Evolutionary conservation across 192 early-diverging fungal species (phyloP).

Genomic region (Coemansia sp.): DNA sequence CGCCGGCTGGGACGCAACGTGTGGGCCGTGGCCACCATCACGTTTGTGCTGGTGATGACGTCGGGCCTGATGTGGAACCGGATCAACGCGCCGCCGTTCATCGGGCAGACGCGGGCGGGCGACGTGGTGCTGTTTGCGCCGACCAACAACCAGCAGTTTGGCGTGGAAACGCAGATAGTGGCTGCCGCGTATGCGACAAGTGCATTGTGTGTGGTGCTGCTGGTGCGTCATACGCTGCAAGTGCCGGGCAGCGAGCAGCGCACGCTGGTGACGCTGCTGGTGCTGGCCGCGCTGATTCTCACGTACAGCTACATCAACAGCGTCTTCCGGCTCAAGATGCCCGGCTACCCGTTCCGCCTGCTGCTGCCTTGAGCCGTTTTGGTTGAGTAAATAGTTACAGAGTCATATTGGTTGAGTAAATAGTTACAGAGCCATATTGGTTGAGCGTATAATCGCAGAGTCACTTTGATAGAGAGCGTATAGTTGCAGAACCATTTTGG

Average conservation of each 20-base stretch:
- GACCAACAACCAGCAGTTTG: conserved; percentile 43
- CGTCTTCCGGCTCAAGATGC: conserved; percentile 53
- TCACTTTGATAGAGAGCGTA: no score
- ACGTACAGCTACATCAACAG: conserved; percentile 51
- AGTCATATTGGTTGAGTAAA: no score
- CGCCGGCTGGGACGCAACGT: conserved; percentile 30
- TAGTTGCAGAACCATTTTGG: no score
- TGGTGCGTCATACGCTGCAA: conserved; percentile 44
- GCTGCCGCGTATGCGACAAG: conserved; percentile 42
- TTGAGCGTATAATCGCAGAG: no score
- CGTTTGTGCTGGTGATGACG: conserved; percentile 53
- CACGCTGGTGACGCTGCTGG: conserved; percentile 40
- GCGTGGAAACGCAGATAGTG: conserved; percentile 52
- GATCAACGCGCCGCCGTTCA: conserved; percentile 46
- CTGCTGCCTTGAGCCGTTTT: conserved; percentile 25
- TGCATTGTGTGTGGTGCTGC: conserved; percentile 43
- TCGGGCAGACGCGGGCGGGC: conserved; percentile 38
- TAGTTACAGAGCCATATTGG: no score
- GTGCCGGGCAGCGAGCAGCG: conserved; percentile 38
- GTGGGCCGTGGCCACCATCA: conserved; percentile 29
- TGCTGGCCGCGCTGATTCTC: conserved; percentile 31
- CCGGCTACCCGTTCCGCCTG: conserved; percentile 45
- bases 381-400: no score
- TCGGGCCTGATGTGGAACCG: conserved; percentile 54
- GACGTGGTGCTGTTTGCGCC: conserved; percentile 44